A percentile compares a stretch with the other conserved stretches of the same genome.
Evolutionary conservation across 202 grass and related monocot genomes (phyloP).

Genomic region (Carex sylvatica): DNA sequence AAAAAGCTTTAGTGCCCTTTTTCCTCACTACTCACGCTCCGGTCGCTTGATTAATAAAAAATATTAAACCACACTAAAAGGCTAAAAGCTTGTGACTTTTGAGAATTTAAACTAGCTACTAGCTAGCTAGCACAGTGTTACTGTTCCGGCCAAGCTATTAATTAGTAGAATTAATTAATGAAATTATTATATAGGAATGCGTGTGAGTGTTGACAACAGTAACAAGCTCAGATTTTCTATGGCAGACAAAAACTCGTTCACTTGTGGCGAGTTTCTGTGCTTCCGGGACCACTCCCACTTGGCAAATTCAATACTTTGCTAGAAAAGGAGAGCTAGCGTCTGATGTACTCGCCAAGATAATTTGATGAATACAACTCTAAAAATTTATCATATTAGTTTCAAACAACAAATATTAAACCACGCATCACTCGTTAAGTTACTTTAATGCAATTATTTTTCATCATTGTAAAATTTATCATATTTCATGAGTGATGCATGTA

Average conservation of each 20-base stretch:
- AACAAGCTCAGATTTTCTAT: not conserved
- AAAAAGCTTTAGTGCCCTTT: too few relatives aligned
- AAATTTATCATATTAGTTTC: too few relatives aligned
- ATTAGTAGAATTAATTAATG: not conserved
- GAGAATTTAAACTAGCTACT: not conserved
- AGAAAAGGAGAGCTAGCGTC: not conserved
- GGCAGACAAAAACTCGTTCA: not conserved
- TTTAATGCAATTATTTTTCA: too few relatives aligned
- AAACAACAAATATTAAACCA: too few relatives aligned
- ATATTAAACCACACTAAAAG: not conserved
- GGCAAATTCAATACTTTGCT: not conserved
- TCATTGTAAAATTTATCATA: too few relatives aligned
- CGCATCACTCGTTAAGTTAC: too few relatives aligned
- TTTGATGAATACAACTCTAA: too few relatives aligned
- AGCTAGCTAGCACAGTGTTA: not conserved
- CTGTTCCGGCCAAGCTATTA: not conserved
- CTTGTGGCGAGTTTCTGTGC: too few relatives aligned
- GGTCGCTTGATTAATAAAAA: too few relatives aligned
- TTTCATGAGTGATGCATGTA: too few relatives aligned
- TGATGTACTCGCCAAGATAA: too few relatives aligned
- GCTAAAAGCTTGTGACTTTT: not conserved
- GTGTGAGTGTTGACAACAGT: slow-evolving; percentile 5
- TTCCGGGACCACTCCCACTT: not conserved
- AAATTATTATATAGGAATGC: not conserved
- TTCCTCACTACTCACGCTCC: too few relatives aligned